Evolutionary conservation across 495 filamentous ascomycete genomes (phyloP).

Genomic region (Penicillium robsamsonii): DNA sequence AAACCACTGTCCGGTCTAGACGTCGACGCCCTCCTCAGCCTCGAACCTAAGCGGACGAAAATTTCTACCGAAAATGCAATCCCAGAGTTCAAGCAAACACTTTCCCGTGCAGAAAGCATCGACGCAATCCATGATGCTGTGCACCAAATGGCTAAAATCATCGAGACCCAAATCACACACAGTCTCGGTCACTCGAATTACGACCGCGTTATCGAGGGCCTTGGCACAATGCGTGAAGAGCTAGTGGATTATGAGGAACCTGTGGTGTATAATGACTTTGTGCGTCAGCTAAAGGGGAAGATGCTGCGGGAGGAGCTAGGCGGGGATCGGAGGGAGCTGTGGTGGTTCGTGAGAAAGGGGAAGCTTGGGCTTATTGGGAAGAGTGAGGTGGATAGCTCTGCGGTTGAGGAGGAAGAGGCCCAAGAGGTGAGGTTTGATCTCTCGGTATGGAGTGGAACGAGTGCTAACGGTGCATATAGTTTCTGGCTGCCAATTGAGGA

Average conservation of each 20-base stretch:
- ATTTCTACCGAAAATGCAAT: constrained; percentile 81
- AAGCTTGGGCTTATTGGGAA: constrained; percentile 73
- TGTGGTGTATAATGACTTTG: constrained; percentile 70
- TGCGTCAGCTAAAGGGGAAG: constrained; percentile 68
- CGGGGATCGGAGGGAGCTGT: constrained; percentile 80
- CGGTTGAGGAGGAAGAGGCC: constrained; percentile 66
- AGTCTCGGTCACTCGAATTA: constrained; percentile 77
- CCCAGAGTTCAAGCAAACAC: constrained; percentile 84
- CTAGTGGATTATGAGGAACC: constrained; percentile 75
- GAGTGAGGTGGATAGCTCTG: constrained; percentile 55
- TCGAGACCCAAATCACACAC: constrained; percentile 64
- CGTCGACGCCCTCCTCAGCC: constrained; percentile 69
- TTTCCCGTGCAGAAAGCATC: constrained; percentile 60
- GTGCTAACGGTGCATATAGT: constrained; percentile 25
- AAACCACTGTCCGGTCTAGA: constrained; percentile 92
- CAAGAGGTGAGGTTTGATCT: constrained; percentile 47
- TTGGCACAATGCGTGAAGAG: constrained; percentile 76
- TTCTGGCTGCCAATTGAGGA: constrained; percentile 30
- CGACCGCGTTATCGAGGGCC: constrained; percentile 68
- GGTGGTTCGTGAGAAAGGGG: constrained; percentile 66
- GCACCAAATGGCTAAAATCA: constrained; percentile 70
- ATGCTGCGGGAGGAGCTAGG: constrained; percentile 69
- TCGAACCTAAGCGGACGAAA: constrained; percentile 54
- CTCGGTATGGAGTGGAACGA: not conserved
- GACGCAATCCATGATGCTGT: constrained; percentile 63